Base-by-base conservation (phyloP, 495 filamentous ascomycete genomes). In the Penicillium canariense region DNA sequence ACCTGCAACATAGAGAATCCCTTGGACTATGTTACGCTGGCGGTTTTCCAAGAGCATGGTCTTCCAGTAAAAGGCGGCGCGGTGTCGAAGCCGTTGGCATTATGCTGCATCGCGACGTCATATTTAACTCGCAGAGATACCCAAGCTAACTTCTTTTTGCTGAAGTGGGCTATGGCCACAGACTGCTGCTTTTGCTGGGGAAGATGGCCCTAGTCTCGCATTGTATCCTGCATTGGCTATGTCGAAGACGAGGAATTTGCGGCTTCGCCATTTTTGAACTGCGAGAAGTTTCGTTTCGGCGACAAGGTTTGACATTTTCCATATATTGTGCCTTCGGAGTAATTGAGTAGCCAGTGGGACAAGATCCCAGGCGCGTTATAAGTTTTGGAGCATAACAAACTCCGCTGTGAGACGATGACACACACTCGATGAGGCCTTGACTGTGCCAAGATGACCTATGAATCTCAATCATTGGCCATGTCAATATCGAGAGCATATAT, bases 341-440 rank as follows among this genome's bases (percentile, higher is more conserved):
- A 65, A 53, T 8, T 45, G 53, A 15, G 56, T 44, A 9, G 65
- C 62, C 32, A 50, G 55, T 17, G 54, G 52, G 2, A 67, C 9
- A 5, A 67, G 42, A 18, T 55, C 59, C 14, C 62, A n/a, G 65
- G 59, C 3, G 47, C 49, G 35, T 49, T 53, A n/a, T 52, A 56
- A 7, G 59, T 62, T 52, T 58, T 60, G 1, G 39, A 18, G 28
- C 58, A 53, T 15, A 53, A 35, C 2, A 54, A 36, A 28, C 65
- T 67, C 48, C 65, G 50, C 6, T 65, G 62, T 8, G 65, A 67
- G 32, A 67, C 62, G 14, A 67, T 62, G 27, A 62, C 65, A 12
- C 65, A 49, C 1, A 65, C 59, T 49, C 59, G 56, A 17, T 62
- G 59, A 12, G 60, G 63, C 11, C 35, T 42, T 39, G 48, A 27